Percentiles rank a stretch among this genome's conserved stretches.
Conservation (phyloP, 2,329 filamentous ascomycete species). For the Colletotrichum camelliae region DNA sequence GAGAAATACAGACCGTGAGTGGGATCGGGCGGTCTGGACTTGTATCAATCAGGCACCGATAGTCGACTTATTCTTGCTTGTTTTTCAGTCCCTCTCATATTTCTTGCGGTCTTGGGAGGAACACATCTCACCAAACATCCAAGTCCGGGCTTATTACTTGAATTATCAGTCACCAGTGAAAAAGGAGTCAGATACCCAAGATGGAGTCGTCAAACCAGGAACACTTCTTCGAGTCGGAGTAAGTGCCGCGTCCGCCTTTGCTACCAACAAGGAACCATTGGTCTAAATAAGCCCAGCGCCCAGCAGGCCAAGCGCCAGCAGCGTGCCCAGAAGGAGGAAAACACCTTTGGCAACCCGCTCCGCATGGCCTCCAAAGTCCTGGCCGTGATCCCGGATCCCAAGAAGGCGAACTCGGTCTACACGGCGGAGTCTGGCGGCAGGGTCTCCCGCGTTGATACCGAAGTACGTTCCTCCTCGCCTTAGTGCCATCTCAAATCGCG, state of each 20-base stretch:
- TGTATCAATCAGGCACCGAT: neutral
- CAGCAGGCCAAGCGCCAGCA: constrained; percentile 15
- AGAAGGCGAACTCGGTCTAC: constrained; percentile 66
- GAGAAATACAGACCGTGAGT: constrained; percentile 11
- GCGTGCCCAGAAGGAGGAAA: constrained; percentile 68
- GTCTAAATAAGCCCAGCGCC: neutral
- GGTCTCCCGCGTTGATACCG: constrained; percentile 74
- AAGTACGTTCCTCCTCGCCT: constrained; percentile 55
- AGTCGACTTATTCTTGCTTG: neutral
- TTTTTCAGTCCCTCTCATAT: neutral
- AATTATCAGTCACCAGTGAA: neutral
- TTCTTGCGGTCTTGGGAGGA: neutral
- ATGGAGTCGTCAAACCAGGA: constrained; percentile 76
- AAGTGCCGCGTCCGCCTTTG: constrained; percentile 35
- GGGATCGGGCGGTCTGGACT: neutral
- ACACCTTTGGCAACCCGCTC: constrained; percentile 84
- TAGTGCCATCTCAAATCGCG: neutral
- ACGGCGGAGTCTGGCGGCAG: constrained; percentile 88
- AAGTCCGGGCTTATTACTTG: neutral
- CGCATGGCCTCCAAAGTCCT: constrained; percentile 85
- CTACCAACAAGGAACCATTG: neutral
- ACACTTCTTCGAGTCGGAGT: constrained; percentile 95
- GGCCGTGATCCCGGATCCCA: constrained; percentile 72
- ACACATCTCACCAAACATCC: neutral
- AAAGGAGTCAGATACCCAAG: constrained; percentile 41